These are phyloP conservation scores for Porpolomopsis calyptriformis DNA, from an alignment of 768 basidiomycete genomes.

Conservation along the genomic window DNA sequence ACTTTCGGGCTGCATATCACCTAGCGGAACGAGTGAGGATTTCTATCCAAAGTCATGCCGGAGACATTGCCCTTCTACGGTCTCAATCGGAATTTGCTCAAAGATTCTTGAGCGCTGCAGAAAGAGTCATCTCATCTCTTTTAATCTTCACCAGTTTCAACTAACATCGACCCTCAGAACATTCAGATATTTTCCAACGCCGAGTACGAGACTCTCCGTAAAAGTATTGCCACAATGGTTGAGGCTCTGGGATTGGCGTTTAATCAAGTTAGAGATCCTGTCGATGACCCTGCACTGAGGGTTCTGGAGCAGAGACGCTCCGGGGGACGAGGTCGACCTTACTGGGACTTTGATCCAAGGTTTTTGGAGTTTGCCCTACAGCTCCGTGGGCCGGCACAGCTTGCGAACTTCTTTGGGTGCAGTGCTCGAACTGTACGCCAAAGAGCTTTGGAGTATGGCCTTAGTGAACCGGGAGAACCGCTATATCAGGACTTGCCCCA, in stretches of 20 bases:
- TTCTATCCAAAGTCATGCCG: slow-evolving; percentile 5
- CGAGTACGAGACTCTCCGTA: slow-evolving; percentile 12
- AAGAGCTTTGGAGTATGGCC: slow-evolving; percentile 13
- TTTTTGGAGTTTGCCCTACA: slow-evolving; percentile 13
- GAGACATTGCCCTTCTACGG: background rate
- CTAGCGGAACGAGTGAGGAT: slow-evolving; percentile 7
- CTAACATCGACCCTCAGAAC: slow-evolving; percentile 5
- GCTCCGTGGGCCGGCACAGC: slow-evolving; percentile 11
- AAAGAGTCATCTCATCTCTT: slow-evolving; percentile 2
- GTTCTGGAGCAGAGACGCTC: background rate
- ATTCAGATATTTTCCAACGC: background rate
- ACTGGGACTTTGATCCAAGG: slow-evolving; percentile 14
- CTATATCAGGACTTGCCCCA: slow-evolving; percentile 7
- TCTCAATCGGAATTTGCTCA: slow-evolving; percentile 3
- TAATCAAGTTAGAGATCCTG: slow-evolving; percentile 10
- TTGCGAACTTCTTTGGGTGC: slow-evolving; percentile 11
- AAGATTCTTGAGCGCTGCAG: background rate
- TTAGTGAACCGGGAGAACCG: slow-evolving; percentile 12
- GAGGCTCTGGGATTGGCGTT: slow-evolving; percentile 9
- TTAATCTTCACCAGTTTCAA: background rate
- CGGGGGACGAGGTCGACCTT: slow-evolving; percentile 15
- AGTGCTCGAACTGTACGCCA: slow-evolving; percentile 10
- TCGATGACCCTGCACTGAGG: background rate
- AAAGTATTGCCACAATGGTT: slow-evolving; percentile 11
- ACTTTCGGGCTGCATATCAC: slow-evolving; percentile 7